Percentiles rank a stretch among this genome's conserved stretches.
These are phyloP conservation scores for Jaenimonas drosophilae DNA, from an alignment of 208 protist species.

Conservation along the genomic window DNA sequence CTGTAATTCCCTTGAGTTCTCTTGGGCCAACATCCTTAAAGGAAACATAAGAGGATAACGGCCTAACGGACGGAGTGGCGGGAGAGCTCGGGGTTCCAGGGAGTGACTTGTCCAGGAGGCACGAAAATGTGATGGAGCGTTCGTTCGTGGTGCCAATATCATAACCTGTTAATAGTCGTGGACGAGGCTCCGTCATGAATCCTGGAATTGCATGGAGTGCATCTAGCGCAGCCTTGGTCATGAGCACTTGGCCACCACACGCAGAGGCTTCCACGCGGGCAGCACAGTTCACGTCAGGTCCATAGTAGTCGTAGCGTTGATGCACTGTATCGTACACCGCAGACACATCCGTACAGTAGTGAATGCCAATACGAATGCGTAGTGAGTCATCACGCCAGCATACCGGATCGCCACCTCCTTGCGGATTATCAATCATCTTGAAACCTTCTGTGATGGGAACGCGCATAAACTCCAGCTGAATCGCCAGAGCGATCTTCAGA, in stretches of 20 bases:
- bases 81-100: too few species aligned
- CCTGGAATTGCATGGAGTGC: conserved; percentile 35
- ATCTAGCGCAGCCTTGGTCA: conserved; percentile 53
- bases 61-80: too few species aligned
- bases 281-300: conserved; percentile 75
- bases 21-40: too few species aligned
- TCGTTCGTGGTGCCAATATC: too few species aligned
- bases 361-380: conserved; percentile 54
- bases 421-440: conserved; percentile 41
- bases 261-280: conserved; percentile 57
- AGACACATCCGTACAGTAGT: conserved; percentile 61
- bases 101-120: too few species aligned
- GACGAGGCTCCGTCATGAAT: conserved; percentile 51
- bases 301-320: conserved; percentile 86
- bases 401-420: conserved; percentile 28
- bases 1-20: too few species aligned
- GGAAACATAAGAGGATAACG: too few species aligned
- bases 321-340: conserved; percentile 61
- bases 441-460: conserved; percentile 48
- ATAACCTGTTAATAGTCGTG: too few species aligned
- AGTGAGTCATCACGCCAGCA: conserved; percentile 28
- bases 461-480: conserved; percentile 74
- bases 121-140: too few species aligned
- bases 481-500: conserved; percentile 46
- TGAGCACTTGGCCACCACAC: conserved; percentile 79